Evolutionary conservation across 768 basidiomycete species (phyloP), one percentile per base, ranked within the genome.

Genomic region (Fomitopsis pulvina): DNA sequence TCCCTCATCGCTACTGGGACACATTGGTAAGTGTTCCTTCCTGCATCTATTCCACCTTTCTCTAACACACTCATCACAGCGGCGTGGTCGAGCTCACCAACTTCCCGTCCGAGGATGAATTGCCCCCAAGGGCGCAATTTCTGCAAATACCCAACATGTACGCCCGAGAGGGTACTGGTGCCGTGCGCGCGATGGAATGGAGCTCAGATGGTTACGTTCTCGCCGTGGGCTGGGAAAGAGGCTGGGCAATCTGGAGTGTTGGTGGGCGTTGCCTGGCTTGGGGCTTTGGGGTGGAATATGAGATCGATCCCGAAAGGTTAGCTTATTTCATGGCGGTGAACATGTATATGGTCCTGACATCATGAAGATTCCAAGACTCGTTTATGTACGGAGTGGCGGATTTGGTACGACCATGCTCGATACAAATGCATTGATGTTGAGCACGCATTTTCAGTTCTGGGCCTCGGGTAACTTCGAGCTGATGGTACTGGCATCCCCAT

Each of bases 141-240:
- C 67, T 91, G 42, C 68, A 79, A 21, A 66, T 86, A n/a, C 81
- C 84, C 4, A 79, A 81, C 53, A 72, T 79, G 30, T 78, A 80
- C 53, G 77, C 73, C 53, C 72, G 71, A 40, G 71, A 75, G 7
- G 61, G 64, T 21, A 78, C 73, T 4, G 90, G 89, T 1, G 67
- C 76, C 34, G 81, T 92, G 4, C 77, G 66, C 51, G 65, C 79
- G 10, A 73, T 95, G 65, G 82, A 92, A 57, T 97, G 94, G 95
- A 94, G 89, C 45, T 89, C 89, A 0, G 96, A 99, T 66, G 95
- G 95, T 2, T 93, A 93, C 67, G 91, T 90, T 5, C 72, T 99
- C 10, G 94, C 93, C 28, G 92, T 92, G 2, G 95, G 92, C 0
- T 96, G 92, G 87, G 76, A 81, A 53, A 67, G 77, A 47, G 94